Evolutionary conservation across 2,329 filamentous ascomycete genomes (phyloP).

Genomic region (Elsinoe batatas): DNA sequence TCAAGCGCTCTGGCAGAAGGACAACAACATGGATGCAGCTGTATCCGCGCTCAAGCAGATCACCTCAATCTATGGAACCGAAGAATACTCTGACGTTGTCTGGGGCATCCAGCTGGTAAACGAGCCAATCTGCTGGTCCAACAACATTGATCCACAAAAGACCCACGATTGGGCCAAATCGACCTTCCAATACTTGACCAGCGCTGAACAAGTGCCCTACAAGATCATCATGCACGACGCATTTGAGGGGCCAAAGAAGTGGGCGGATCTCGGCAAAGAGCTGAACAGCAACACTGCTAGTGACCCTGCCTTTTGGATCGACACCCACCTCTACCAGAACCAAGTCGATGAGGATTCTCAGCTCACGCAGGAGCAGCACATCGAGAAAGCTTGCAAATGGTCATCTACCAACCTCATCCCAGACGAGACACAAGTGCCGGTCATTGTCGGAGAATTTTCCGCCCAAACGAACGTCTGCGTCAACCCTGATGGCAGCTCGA

Average conservation of each 20-base stretch:
- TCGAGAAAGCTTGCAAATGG: constrained; percentile 33
- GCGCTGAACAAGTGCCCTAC: constrained; percentile 26
- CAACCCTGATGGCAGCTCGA: constrained; percentile 31
- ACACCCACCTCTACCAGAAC: constrained; percentile 38
- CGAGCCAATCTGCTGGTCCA: constrained; percentile 31
- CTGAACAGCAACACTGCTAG: constrained; percentile 23
- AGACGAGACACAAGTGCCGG: constrained; percentile 27
- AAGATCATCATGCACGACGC: constrained; percentile 33
- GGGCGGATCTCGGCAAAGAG: constrained; percentile 22
- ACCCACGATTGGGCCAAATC: constrained; percentile 29
- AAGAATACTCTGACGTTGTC: constrained; percentile 33
- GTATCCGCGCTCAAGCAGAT: constrained; percentile 31
- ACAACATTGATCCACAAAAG: constrained; percentile 25
- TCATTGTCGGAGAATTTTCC: constrained; percentile 37
- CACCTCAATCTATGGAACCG: constrained; percentile 31
- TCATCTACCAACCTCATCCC: constrained; percentile 24
- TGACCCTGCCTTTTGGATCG: constrained; percentile 32
- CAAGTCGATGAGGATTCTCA: constrained; percentile 28
- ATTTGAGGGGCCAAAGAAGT: constrained; percentile 25
- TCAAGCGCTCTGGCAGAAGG: constrained; percentile 15
- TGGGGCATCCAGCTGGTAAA: constrained; percentile 37
- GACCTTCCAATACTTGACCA: constrained; percentile 27
- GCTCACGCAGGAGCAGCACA: constrained; percentile 32
- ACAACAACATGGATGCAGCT: constrained; percentile 25
- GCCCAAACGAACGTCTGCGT: constrained; percentile 36